Base-by-base conservation (phyloP, 352 stramenopile species). In the Stramenopiles sp. region DNA sequence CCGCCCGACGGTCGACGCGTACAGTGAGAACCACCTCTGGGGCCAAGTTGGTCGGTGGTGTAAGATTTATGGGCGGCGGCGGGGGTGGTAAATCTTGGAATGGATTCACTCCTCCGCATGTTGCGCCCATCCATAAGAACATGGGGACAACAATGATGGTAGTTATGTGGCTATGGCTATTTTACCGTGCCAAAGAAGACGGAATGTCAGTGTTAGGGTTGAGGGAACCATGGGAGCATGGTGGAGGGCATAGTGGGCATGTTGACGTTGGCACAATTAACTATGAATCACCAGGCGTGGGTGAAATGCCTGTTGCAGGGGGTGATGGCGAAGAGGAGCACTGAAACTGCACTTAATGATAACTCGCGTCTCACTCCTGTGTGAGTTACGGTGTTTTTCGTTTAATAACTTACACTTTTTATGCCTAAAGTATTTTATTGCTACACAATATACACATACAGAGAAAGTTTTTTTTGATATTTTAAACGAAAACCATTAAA, bases 81-180 rank as follows among this genome's bases (percentile, higher is more conserved):
- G 39, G 39, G 4, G 39, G 39, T 55, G 39, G 39, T 55, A 55
- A 55, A 55, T 55, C 39, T 14, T 55, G 39, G 39, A 55, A 55
- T 55, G 39, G 39, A 14, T 55, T 55, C 39, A 55, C 39, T 14
- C 39, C 39, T 55, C 39, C 39, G 14, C 90, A 95, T 82, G 90
- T 95, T 81, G 91, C 87, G 84, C 87, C 89, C 27, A 87, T 92
- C 82, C 89, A 95, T 88, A 94, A 93, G 86, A 92, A 93, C 85
- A 84, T 93, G 76, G 90, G 84, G 76, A 84, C 92, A 80, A 89
- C 89, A n/a, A 93, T 94, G 84, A 90, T 90, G 86, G 93, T 89
- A 33, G 91, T 95, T 87, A 88, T 92, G 67, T 95, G 91, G 91
- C 88, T 95, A 80, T 95, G 91, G 91, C 85, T 95, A 84, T 94